Evolutionary conservation across 306 rosid species (phyloP), one percentile per base, ranked within the genome.

Genomic region (Astragalus glycyphyllos): DNA sequence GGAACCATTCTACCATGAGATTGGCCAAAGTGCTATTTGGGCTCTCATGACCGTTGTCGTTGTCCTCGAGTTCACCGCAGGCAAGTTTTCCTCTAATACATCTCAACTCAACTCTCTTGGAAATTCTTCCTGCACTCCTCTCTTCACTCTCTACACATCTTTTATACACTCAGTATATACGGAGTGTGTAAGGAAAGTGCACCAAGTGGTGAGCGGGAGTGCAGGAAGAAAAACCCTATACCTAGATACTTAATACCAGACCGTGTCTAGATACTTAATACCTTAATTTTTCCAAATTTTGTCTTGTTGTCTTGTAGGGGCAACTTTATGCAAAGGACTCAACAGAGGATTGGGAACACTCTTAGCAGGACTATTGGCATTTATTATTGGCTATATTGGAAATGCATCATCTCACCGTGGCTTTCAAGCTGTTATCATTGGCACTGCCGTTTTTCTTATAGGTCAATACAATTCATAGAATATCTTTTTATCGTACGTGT

Each of bases 31-130:
- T 79, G 96, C 97, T 14, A 87, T 90, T 65, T 90, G 96, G 97
- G 97, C 98, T 53, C 88, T 90, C 76, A 94, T 94, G 97, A 94
- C 97, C 1, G 98, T 94, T 4, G 98, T 90, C 29, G 97, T 94
- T 68, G 98, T 94, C 65, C 86, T 94, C 0, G 98, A 94, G 81
- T 94, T 90, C 86, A 94, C 98, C 3, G 96, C 97, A 64, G 98
- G 97, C 84, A 44, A 40, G 69, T 42, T 63, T 41, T 62, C 56
- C 58, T 72, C 46, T 56, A n/a, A n/a, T 7, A 14, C 10, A 35
- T 76, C 34, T 14, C 29, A 47, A 7, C 8, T 58, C 12, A 29
- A 4, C 65, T 8, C 46, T 42, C 5, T 20, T 20, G 23, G 23
- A 20, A 20, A 20, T 20, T 20, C 23, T 20, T 20, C 23, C 2